Conservation (phyloP, 2,329 filamentous ascomycete species). For the Hawksworthiomyces lignivorus region DNA sequence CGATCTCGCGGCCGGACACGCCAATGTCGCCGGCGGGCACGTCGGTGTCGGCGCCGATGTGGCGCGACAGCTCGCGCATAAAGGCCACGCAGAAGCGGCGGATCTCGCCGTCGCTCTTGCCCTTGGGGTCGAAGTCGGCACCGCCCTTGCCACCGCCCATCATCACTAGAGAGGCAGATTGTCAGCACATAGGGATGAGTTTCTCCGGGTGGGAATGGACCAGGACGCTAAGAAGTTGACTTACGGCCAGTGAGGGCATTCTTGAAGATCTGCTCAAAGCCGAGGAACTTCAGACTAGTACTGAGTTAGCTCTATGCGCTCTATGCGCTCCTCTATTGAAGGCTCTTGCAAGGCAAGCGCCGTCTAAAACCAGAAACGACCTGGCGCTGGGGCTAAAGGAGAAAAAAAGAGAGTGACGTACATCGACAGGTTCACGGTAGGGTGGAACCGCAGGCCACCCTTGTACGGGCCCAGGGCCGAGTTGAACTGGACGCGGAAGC, state of each 20-base stretch:
- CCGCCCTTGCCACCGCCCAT: constrained; percentile 98
- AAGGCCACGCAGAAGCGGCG: constrained; percentile 93
- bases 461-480: constrained; percentile 96
- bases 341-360: too few species aligned
- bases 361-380: too few species aligned
- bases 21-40: constrained; percentile 97
- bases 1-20: constrained; percentile 85
- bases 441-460: constrained; percentile 92
- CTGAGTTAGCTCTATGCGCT: too few species aligned
- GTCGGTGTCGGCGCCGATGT: constrained; percentile 94
- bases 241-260: constrained; percentile 92
- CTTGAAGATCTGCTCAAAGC: constrained; percentile 99
- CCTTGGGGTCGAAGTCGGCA: constrained; percentile 97
- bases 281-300: constrained; percentile 77
- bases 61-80: constrained; percentile 91
- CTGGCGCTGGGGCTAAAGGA: too few species aligned
- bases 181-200: too few species aligned
- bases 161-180: constrained; percentile 48
- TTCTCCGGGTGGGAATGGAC: too few species aligned
- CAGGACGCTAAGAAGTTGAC: constrained; percentile 26
- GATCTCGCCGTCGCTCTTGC: constrained; percentile 95
- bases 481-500: constrained; percentile 98
- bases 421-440: constrained; percentile 70
- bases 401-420: constrained; percentile 20
- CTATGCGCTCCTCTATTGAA: too few species aligned